Percentiles rank a stretch among this genome's conserved stretches.
Conservation (phyloP, 345 rosid genomes). For the Gossypium thurberi region DNA sequence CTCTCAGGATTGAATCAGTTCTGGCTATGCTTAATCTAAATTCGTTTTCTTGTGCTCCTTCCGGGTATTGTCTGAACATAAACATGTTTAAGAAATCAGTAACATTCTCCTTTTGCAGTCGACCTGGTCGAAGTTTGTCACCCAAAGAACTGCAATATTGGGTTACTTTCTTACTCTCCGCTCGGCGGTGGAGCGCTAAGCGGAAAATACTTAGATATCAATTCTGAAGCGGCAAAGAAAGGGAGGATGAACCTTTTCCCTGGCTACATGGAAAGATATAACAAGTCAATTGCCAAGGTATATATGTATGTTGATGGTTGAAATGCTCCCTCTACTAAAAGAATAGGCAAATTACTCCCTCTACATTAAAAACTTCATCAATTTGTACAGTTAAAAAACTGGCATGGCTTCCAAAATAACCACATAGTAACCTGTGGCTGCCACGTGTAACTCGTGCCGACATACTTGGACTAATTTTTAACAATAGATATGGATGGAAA, state of each 20-base stretch:
- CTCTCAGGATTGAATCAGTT: neutral
- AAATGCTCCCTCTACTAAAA: neutral
- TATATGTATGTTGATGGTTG: conserved; percentile 9
- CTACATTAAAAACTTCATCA: too few species aligned
- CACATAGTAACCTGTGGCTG: too few species aligned
- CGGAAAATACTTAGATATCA: conserved; percentile 60
- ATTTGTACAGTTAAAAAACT: too few species aligned
- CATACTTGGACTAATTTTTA: too few species aligned
- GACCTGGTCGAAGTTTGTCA: conserved; percentile 92
- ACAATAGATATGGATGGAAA: too few species aligned
- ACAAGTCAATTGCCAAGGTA: conserved; percentile 59
- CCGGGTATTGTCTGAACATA: neutral
- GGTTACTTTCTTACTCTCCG: conserved; percentile 82
- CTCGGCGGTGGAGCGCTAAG: conserved; percentile 66
- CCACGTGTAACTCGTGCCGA: too few species aligned
- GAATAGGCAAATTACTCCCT: too few species aligned
- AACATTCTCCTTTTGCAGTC: conserved; percentile 36
- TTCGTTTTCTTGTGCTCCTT: neutral
- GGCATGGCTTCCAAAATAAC: too few species aligned
- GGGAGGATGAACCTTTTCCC: conserved; percentile 83
- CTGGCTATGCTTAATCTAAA: neutral
- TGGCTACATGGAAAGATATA: conserved; percentile 84
- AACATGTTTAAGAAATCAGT: neutral
- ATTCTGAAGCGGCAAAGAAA: conserved; percentile 60
- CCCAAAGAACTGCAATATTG: conserved; percentile 76